Evolutionary conservation across 441 rosid genomes (phyloP), one percentile per base, ranked within the genome.

Genomic region (Erodium chrysanthum): DNA sequence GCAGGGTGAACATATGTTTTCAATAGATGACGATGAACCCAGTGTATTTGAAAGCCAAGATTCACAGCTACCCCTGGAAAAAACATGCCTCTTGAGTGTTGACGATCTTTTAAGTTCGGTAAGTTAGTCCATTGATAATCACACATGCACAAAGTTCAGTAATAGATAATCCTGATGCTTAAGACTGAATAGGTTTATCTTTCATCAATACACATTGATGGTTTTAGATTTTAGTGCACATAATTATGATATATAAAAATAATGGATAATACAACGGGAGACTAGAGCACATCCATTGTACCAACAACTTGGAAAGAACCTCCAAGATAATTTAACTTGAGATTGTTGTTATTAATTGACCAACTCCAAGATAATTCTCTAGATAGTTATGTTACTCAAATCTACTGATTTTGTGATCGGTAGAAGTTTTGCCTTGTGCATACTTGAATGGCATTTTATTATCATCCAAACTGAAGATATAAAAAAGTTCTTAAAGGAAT

Each of bases 91-190:
- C 66, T 70, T 86, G 35, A 88, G 86, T 67, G 75, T 84, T 15
- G 86, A 84, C 70, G 84, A 88, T 66, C 84, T 85, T 79, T 74
- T 87, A 52, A 71, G 67, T 70, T 79, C 81, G 56, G 92, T 87
- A 71, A 84, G 92, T 80, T 67, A 25, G 40, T 33, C 40, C 9
- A 7, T 33, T 33, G 40, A 33, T 33, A 5, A 7, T 33, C 40
- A 33, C 7, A 33, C 40, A 33, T 33, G 40, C 40, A 33, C 40
- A 33, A 33, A 33, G 40, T 33, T 33, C 40, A 3, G 9, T 33
- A 33, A 33, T 9, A 33, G 40, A 48, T 48, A n/a, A 48, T 14
- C 20, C 56, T 48, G 18, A 15, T 48, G 17, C 56, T 48, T 48
- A 4, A 1, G n/a, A 21, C 22, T 58, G 21, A 11, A 58, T 58